phyloP scores from a whole-genome alignment of 306 rosid genomes.

The Quercus cerris region DNA sequence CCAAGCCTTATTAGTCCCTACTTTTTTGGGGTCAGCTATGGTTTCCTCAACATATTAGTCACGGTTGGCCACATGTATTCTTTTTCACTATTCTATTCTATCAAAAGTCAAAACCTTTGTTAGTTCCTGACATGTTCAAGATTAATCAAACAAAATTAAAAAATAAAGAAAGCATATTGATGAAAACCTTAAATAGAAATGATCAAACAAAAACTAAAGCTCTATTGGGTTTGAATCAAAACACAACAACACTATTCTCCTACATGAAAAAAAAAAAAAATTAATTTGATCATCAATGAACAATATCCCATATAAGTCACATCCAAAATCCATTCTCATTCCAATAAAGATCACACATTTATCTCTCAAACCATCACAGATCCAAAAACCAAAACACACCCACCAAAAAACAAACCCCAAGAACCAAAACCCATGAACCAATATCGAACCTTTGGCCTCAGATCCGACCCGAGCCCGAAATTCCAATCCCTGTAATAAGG shows the following conservation, averaged over 20 bases:
- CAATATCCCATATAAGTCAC: background rate
- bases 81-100: too few relatives aligned
- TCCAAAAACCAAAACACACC: constrained; percentile 19
- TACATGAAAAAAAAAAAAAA: background rate
- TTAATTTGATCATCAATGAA: background rate
- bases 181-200: background rate
- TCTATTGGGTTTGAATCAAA: background rate
- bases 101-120: too few relatives aligned
- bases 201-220: background rate
- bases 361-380: constrained; percentile 17
- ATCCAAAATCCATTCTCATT: background rate
- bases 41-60: too few relatives aligned
- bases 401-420: background rate
- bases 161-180: background rate
- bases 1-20: too few relatives aligned
- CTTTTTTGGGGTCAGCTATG: too few relatives aligned
- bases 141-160: background rate
- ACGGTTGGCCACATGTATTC: too few relatives aligned
- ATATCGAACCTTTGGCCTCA: constrained; percentile 62
- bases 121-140: too few relatives aligned
- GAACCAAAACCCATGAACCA: constrained; percentile 4
- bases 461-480: constrained; percentile 54
- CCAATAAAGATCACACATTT: background rate
- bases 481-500: constrained; percentile 74
- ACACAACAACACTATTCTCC: background rate